Evolutionary conservation across 2,329 filamentous ascomycete genomes (phyloP).

Genomic region (Calonectria hongkongensis): DNA sequence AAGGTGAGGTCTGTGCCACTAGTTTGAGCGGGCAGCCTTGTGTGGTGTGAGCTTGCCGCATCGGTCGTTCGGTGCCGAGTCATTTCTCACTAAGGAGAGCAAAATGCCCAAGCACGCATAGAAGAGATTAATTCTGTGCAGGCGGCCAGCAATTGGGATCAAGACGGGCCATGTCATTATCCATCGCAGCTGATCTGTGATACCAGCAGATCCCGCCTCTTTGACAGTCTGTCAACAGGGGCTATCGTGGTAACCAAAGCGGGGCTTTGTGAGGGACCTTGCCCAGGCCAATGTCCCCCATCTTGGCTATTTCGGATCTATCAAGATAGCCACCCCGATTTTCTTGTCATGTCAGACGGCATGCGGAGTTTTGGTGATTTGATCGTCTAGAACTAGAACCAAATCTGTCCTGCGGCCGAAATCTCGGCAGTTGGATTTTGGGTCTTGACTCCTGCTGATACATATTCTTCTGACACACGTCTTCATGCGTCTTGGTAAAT

Average conservation of each 20-base stretch:
- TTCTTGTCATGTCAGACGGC: conserved; percentile 7
- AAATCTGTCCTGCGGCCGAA: neutral
- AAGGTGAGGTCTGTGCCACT: conserved; percentile 33
- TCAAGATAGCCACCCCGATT: conserved; percentile 9
- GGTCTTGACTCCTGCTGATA: neutral
- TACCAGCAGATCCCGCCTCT: conserved; percentile 14
- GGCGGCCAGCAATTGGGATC: neutral
- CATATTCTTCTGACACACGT: neutral
- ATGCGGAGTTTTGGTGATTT: neutral
- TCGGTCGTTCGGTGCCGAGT: neutral
- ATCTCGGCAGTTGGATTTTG: neutral
- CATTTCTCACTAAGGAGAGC: neutral
- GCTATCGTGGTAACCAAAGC: conserved; percentile 15
- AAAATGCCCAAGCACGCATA: neutral
- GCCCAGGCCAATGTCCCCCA: neutral
- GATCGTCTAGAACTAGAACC: neutral
- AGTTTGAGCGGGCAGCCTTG: conserved; percentile 16
- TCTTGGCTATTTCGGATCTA: conserved; percentile 3
- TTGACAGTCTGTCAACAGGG: conserved; percentile 31
- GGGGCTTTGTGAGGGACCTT: neutral
- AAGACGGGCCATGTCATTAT: neutral
- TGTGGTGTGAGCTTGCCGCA: conserved; percentile 4
- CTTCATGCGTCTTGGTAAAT: neutral
- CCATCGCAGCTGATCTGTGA: conserved; percentile 13
- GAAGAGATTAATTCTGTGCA: neutral